phyloP scores from a whole-genome alignment of 345 rosid genomes.

The Pelargonium nanum region DNA sequence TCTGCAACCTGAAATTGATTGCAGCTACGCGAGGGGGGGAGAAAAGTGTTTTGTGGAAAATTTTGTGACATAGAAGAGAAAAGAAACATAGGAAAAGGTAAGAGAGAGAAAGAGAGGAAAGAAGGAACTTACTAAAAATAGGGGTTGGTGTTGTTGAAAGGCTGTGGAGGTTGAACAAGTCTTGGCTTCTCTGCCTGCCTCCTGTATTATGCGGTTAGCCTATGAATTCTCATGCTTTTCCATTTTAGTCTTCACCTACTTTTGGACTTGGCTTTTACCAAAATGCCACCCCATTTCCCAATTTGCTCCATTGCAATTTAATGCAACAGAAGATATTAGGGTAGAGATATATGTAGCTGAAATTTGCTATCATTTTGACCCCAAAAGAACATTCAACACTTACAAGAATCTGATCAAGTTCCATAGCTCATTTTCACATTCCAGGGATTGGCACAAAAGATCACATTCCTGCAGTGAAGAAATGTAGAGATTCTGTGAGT shows the following conservation, averaged over 20 bases:
- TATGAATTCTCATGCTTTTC: slow-evolving; percentile 10
- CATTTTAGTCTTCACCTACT: too few species aligned
- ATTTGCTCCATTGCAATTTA: too few species aligned
- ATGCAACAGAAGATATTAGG: too few species aligned
- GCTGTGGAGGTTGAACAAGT: slow-evolving; percentile 7
- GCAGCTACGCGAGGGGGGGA: slow-evolving; percentile 7
- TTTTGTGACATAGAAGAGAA: not conserved
- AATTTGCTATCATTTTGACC: too few species aligned
- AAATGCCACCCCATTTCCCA: not conserved
- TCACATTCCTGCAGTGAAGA: too few species aligned
- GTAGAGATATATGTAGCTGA: too few species aligned
- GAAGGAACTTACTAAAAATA: slow-evolving; percentile 23
- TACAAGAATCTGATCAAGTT: too few species aligned
- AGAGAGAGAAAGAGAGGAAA: slow-evolving; percentile 1
- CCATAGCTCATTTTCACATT: too few species aligned
- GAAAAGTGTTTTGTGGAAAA: not conserved
- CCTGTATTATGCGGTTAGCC: slow-evolving; percentile 14
- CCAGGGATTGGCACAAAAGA: too few species aligned
- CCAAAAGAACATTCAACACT: too few species aligned
- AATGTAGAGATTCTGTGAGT: too few species aligned
- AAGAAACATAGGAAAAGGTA: not conserved
- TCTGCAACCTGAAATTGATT: slow-evolving; percentile 14
- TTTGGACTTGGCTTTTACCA: not conserved
- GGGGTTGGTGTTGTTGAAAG: slow-evolving; percentile 15
- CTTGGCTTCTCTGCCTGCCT: not conserved